Evolutionary conservation across 1,284 basidiomycete species (phyloP), one percentile per base, ranked within the genome.

Genomic region (Ceratobasidium papillatum): DNA sequence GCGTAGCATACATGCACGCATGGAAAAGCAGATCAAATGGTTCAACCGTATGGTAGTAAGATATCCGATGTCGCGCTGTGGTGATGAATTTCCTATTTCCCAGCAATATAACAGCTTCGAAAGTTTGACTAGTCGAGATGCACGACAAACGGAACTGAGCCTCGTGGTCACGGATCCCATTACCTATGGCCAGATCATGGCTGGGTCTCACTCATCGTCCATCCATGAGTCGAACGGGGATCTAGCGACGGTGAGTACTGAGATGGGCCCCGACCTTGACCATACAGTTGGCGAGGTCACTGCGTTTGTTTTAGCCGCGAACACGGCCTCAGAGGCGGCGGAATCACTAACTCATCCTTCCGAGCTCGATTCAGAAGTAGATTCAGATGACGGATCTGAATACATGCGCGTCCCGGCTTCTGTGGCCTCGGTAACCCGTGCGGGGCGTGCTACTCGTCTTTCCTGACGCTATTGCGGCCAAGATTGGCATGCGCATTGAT

Each of bases 61-160:
- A 75, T 25, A 77, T 77, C 54, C 58, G 62, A 30, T 36, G 68
- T 17, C 54, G 30, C 72, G 66, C 61, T 51, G 65, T 38, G n/a
- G 38, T 7, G n/a, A 49, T 22, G 19, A 47, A 64, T 7, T 68
- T 77, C 49, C 74, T 74, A 32, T 56, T 78, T 14, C 77, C 74
- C 8, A n/a, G n/a, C n/a, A n/a, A n/a, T n/a, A n/a, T n/a, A n/a
- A n/a, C n/a, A n/a, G n/a, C n/a, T 59, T 75, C 11, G 56, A 75
- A 5, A 74, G 74, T 43, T 47, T 77, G 25, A 77, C 75, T 3
- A 75, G 76, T 49, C 47, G 41, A 19, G 58, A 49, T 22, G 65
- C 68, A 25, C 61, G 63, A 14, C 66, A 75, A 41, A n/a, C 41
- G 17, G 45, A 75, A 11, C 54, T 61, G 22, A 56, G 65, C 22